Base-by-base conservation (phyloP, 805 yeast species). In the Candida montana region DNA sequence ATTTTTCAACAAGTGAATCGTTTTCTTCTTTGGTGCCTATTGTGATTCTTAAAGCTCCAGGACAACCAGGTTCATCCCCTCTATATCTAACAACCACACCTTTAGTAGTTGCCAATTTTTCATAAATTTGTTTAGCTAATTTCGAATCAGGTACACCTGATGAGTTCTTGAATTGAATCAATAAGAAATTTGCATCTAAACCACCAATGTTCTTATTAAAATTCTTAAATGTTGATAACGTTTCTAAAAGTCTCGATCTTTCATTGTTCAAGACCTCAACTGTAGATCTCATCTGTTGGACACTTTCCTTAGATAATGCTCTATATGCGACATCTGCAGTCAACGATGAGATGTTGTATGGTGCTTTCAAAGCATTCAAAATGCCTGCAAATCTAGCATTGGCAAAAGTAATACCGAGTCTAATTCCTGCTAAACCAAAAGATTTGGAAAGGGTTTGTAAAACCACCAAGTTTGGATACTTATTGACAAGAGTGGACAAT, bases 341-440 rank as follows among this genome's bases (percentile, higher is more conserved):
- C 49, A 84, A 67, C 11, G 88, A 74, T 8, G 96, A 86, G 43
- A 93, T 85, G 61, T 91, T 93, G 65, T 93, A 93, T 2, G 99
- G 99, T 29, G 95, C 96, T 60, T 93, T 93, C 83, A 91, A 82
- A 19, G 95, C 77, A 61, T 93, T 93, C 53, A 93, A 65, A 37
- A 85, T 74, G 5, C 62, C 53, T 0, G 96, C 75, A 35, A 93
- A 66, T 46, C 74, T 75, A 12, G 69, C 65, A 15, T 74, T 67
- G 4, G 90, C 72, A 55, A 61, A 91, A 1, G 96, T 81, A 46
- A 89, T 68, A 20, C 99, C 99, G 33, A 91, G 63, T 53, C 99
- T 75, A 37, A 90, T 83, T 34, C 97, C 98, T 3, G 99, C 99
- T 40, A 93, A 74, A 16, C 99, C 99, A 65, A 93, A 93, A 0